A percentile compares a stretch with the other conserved stretches of the same genome.
These are phyloP conservation scores for Penicillium samsonianum DNA, from an alignment of 495 filamentous ascomycete genomes.

Conservation along the genomic window DNA sequence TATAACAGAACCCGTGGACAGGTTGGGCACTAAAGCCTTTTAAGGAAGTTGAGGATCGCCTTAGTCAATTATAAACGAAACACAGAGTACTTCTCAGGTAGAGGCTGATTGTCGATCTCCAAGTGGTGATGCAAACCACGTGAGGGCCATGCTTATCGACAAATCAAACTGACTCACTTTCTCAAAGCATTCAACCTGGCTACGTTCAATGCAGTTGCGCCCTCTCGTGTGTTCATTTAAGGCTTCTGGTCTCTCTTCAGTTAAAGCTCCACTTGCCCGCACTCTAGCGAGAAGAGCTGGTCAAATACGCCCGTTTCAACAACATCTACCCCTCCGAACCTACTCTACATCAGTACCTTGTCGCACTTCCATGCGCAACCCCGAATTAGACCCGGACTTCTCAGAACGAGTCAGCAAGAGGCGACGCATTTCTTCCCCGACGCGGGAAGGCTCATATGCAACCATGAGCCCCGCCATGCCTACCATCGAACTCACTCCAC, in stretches of 20 bases:
- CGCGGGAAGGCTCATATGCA: slow-evolving; percentile 16
- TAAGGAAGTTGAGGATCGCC: neutral
- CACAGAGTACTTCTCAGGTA: neutral
- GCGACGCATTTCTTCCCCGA: slow-evolving; percentile 34
- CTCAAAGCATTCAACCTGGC: slow-evolving; percentile 4
- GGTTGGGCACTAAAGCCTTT: neutral
- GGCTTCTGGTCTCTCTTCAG: slow-evolving; percentile 18
- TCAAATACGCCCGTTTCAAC: slow-evolving; percentile 15
- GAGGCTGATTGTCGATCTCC: slow-evolving; percentile 7
- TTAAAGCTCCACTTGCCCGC: slow-evolving; percentile 21
- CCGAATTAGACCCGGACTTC: slow-evolving; percentile 22
- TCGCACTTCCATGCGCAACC: slow-evolving; percentile 35
- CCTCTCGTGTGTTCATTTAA: slow-evolving; percentile 20
- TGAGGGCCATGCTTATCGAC: slow-evolving; percentile 30
- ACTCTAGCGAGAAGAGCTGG: slow-evolving; percentile 14
- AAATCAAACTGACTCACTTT: slow-evolving; percentile 25
- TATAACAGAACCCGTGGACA: neutral
- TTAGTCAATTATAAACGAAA: slow-evolving; percentile 3
- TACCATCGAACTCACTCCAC: slow-evolving; percentile 60
- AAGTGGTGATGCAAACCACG: slow-evolving; percentile 30
- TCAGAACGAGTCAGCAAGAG: slow-evolving; percentile 35
- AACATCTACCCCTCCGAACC: slow-evolving; percentile 11
- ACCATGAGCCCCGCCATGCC: slow-evolving; percentile 32
- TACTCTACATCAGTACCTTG: slow-evolving; percentile 13
- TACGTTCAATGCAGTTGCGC: slow-evolving; percentile 28